phyloP scores from a whole-genome alignment of 2,329 filamentous ascomycete genomes.

The Thelonectria olida region DNA sequence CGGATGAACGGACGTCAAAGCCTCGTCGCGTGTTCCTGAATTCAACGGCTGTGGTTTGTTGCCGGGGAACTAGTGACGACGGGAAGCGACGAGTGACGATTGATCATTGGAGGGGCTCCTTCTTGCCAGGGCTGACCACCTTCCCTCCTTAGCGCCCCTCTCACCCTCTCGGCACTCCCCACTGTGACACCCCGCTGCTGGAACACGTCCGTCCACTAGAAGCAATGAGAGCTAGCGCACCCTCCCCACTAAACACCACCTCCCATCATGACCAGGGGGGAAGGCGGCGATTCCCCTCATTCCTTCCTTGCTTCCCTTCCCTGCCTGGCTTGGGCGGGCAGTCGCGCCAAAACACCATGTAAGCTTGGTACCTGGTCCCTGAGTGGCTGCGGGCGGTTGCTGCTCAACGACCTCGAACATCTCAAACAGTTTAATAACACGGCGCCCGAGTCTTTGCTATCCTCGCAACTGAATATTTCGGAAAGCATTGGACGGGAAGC shows the following conservation, averaged over 20 bases:
- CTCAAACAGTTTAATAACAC: slow-evolving; percentile 32
- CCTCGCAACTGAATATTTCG: neutral
- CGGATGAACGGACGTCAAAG: neutral
- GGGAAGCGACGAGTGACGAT: too few relatives aligned
- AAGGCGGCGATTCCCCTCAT: slow-evolving; percentile 6
- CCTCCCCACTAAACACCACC: neutral
- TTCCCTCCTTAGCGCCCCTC: neutral
- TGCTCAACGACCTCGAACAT: slow-evolving; percentile 38
- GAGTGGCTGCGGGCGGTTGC: slow-evolving; percentile 28
- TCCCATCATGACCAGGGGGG: slow-evolving; percentile 28
- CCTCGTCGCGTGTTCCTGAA: neutral
- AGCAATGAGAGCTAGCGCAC: neutral
- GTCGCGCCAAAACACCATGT: slow-evolving; percentile 36
- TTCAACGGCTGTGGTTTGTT: neutral
- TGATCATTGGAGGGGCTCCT: slow-evolving; percentile 1
- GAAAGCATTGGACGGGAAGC: too few relatives aligned
- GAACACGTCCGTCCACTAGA: neutral
- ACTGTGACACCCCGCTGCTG: neutral
- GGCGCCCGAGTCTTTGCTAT: neutral
- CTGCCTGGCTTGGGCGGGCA: slow-evolving; percentile 16
- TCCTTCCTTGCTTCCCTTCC: slow-evolving; percentile 22
- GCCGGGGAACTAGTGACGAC: neutral
- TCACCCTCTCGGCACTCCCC: too few relatives aligned
- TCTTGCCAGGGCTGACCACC: neutral
- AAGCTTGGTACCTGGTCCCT: slow-evolving; percentile 22